Conservation (phyloP, 1,139 yeast genomes). For the Debaryomyces singareniensis region DNA sequence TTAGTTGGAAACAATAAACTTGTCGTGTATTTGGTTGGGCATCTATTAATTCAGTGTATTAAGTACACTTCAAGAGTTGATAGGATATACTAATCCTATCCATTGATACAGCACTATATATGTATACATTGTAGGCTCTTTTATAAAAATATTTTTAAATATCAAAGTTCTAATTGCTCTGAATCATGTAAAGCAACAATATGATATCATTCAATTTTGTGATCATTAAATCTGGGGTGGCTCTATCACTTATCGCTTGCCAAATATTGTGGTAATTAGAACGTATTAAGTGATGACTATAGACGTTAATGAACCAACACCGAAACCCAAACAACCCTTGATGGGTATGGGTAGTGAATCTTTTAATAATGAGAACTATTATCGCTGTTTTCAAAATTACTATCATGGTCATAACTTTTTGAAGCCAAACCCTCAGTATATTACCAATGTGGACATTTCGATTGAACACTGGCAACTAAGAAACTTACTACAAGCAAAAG, state of each 20-base stretch:
- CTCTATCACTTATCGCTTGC: not conserved
- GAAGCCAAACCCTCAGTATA: conserved; percentile 31
- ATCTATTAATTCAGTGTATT: no score
- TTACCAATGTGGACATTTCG: conserved; percentile 23
- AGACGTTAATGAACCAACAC: not conserved
- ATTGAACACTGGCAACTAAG: conserved; percentile 84
- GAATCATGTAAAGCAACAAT: no score
- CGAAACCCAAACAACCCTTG: not conserved
- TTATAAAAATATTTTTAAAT: no score
- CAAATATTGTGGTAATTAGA: not conserved
- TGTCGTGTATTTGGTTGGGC: no score
- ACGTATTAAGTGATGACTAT: not conserved
- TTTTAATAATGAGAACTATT: conserved; percentile 12
- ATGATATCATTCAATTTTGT: not conserved
- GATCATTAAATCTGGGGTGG: conserved; percentile 1
- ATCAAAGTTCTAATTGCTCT: no score
- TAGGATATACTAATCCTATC: no score
- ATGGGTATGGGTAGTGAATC: not conserved
- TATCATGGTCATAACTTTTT: conserved; percentile 36
- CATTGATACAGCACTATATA: no score
- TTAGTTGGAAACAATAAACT: no score
- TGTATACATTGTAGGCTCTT: no score
- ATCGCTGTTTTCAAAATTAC: conserved; percentile 40
- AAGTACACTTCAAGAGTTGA: no score
- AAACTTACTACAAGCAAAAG: conserved; percentile 55